These are phyloP conservation scores for Fomitopsis serialis DNA, from an alignment of 768 basidiomycete species.

Conservation along the genomic window DNA sequence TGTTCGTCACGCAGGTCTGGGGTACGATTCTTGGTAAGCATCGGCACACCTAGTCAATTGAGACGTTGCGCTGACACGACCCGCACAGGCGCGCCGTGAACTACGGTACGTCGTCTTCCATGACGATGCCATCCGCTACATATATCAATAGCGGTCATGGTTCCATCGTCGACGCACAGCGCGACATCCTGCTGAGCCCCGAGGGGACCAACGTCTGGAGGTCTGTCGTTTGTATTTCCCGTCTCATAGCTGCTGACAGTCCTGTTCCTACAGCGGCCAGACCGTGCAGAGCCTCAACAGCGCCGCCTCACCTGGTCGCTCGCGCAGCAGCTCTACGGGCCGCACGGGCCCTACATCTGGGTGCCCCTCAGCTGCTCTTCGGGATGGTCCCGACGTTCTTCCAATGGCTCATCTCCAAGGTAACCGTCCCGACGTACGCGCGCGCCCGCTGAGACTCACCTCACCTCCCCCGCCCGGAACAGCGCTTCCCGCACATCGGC, in stretches of 20 bases:
- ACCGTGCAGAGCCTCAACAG: constrained; percentile 48
- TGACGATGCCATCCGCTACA: not conserved
- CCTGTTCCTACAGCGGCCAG: constrained; percentile 38
- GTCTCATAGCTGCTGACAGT: not conserved
- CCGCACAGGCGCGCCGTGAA: constrained; percentile 27
- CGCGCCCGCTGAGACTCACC: not conserved
- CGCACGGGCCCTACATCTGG: constrained; percentile 49
- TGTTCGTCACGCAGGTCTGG: constrained; percentile 63
- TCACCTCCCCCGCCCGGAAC: not conserved
- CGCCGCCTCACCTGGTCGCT: constrained; percentile 60
- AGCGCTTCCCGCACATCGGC: constrained; percentile 54
- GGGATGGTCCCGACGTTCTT: constrained; percentile 47
- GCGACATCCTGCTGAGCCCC: constrained; percentile 45
- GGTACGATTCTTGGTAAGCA: constrained; percentile 49
- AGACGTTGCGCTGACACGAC: not conserved
- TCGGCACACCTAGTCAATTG: not conserved
- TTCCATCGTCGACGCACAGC: constrained; percentile 48
- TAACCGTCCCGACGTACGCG: constrained; percentile 14
- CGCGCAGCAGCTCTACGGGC: constrained; percentile 51
- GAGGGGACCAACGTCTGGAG: constrained; percentile 57
- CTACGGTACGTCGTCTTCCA: constrained; percentile 20
- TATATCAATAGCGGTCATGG: constrained; percentile 44
- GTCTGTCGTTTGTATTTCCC: not conserved
- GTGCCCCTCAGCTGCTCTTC: constrained; percentile 49
- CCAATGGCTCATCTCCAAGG: constrained; percentile 51